These are phyloP conservation scores for Fusarium lyarnte DNA, from an alignment of 2,329 filamentous ascomycete species.

Conservation along the genomic window DNA sequence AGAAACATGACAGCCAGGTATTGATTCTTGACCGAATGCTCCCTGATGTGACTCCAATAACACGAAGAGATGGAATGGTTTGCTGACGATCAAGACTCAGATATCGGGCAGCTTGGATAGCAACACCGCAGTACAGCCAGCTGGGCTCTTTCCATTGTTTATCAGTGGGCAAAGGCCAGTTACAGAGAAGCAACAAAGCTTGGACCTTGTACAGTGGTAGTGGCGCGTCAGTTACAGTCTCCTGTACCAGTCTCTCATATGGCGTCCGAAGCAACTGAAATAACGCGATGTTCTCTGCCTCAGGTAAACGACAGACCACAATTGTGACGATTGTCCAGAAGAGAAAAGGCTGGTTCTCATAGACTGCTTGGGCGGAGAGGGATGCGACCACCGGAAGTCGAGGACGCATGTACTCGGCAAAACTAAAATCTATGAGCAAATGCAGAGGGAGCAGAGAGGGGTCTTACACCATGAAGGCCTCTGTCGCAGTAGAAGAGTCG, in stretches of 20 bases:
- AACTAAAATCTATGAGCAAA: background rate
- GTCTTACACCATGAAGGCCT: conserved; percentile 20
- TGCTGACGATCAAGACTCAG: conserved; percentile 32
- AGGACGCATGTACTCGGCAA: conserved; percentile 27
- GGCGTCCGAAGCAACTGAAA: background rate
- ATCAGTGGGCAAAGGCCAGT: conserved; percentile 26
- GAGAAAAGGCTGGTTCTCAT: conserved; percentile 14
- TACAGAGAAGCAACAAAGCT: conserved; percentile 17
- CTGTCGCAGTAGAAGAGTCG: conserved; percentile 3
- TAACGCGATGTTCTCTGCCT: background rate
- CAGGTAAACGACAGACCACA: conserved; percentile 6
- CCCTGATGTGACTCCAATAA: conserved; percentile 15
- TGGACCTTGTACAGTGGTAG: conserved; percentile 32
- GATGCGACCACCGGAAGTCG: conserved; percentile 23
- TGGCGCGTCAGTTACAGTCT: conserved; percentile 10
- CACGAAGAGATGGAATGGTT: conserved; percentile 10
- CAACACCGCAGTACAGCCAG: conserved; percentile 31
- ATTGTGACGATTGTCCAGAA: conserved; percentile 36
- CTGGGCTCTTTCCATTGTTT: conserved; percentile 21
- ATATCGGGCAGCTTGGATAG: conserved; percentile 30
- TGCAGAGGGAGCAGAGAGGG: rapidly evolving
- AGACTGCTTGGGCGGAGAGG: background rate
- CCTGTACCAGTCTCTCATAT: conserved; percentile 15
- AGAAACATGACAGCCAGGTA: conserved; percentile 29
- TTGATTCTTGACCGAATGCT: conserved; percentile 23